Percentiles rank a stretch among this genome's conserved stretches.
Evolutionary conservation across 2,329 filamentous ascomycete genomes (phyloP).

Genomic region (Fusarium sambucinum): DNA sequence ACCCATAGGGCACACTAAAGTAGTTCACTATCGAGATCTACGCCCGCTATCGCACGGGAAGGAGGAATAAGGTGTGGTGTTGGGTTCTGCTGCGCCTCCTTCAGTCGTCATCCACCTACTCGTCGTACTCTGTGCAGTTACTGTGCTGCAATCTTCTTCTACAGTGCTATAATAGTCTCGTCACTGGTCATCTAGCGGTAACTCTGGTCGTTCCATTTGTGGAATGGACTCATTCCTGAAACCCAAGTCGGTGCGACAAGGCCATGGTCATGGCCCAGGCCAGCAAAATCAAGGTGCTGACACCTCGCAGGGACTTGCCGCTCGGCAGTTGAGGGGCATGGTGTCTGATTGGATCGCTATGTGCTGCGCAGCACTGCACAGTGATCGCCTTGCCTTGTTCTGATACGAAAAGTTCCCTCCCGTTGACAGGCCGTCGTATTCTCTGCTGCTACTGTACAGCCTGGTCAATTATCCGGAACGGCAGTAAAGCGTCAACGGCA

Average conservation of each 20-base stretch:
- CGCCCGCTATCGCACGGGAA: constrained; percentile 18
- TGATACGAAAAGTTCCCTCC: constrained; percentile 25
- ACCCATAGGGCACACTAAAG: constrained; percentile 8
- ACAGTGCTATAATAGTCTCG: not conserved
- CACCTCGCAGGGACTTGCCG: constrained; percentile 36
- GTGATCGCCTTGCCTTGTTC: constrained; percentile 10
- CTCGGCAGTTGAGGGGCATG: constrained; percentile 41
- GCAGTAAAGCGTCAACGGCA: constrained; percentile 27
- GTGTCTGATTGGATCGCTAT: constrained; percentile 9
- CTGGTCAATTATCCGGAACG: constrained; percentile 24
- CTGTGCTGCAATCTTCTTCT: too few species aligned
- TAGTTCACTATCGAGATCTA: constrained; percentile 41
- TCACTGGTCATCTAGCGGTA: not conserved
- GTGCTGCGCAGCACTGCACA: not conserved
- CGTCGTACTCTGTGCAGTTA: not conserved
- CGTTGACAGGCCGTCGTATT: constrained; percentile 25
- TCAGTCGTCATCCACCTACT: constrained; percentile 35
- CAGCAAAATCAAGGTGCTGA: constrained; percentile 42
- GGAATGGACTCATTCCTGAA: constrained; percentile 33
- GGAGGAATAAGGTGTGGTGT: constrained; percentile 32
- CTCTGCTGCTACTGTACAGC: not conserved
- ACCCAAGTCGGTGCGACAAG: constrained; percentile 34
- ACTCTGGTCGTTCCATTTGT: constrained; percentile 16
- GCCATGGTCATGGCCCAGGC: not conserved
- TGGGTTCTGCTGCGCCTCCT: constrained; percentile 33